These are phyloP conservation scores for Glycine latifolia DNA, from an alignment of 306 rosid genomes.

Conservation along the genomic window DNA sequence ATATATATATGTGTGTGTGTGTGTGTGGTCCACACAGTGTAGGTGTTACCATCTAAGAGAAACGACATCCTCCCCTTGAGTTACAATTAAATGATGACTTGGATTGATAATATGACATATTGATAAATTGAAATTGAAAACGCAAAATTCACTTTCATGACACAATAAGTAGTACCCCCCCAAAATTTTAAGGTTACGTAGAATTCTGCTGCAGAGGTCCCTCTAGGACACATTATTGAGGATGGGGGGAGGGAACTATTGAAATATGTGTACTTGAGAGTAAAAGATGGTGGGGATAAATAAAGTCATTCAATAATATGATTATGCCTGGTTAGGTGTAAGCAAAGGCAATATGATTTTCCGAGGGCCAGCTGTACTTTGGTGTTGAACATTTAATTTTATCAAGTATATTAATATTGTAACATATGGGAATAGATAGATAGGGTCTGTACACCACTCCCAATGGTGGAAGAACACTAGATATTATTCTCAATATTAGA, in stretches of 20 bases:
- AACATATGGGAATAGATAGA: neutral
- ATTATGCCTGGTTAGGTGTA: constrained; percentile 56
- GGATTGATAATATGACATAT: neutral
- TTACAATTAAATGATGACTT: constrained; percentile 23
- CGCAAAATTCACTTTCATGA: neutral
- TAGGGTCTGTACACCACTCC: constrained; percentile 36
- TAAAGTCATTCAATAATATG: constrained; percentile 50
- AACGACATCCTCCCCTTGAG: constrained; percentile 10
- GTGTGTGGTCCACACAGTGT: constrained; percentile 39
- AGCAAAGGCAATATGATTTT: constrained; percentile 53
- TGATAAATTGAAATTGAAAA: neutral
- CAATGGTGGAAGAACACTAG: constrained; percentile 34
- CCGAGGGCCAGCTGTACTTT: constrained; percentile 57
- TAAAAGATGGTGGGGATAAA: constrained; percentile 44
- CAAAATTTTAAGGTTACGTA: constrained; percentile 17
- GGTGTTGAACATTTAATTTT: constrained; percentile 4
- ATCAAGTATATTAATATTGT: neutral
- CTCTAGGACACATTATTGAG: constrained; percentile 35
- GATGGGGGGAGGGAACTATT: constrained; percentile 11
- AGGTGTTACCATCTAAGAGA: constrained; percentile 38
- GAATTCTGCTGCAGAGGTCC: neutral
- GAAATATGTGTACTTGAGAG: constrained; percentile 47
- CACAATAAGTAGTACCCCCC: constrained; percentile 2
- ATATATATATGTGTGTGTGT: neutral
- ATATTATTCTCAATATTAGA: constrained; percentile 24